Conservation (phyloP, 495 filamentous ascomycete species). For the Penicillium samsonianum region DNA sequence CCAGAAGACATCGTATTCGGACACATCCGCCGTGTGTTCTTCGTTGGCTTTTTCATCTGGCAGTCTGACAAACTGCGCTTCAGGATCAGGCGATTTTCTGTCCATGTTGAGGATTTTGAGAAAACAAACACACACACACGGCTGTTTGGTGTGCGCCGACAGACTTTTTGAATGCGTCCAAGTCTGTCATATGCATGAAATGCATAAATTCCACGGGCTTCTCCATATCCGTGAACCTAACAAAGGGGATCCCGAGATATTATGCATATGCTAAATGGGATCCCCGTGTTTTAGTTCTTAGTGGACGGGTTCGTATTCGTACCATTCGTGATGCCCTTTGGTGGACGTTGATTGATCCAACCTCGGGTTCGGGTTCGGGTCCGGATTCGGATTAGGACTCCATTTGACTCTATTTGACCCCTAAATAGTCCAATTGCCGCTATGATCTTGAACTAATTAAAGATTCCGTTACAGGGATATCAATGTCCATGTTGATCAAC, state of each 20-base stretch:
- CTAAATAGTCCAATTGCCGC: too few relatives aligned
- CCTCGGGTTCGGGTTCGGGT: neutral
- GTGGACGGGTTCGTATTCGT: neutral
- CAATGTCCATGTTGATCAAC: too few relatives aligned
- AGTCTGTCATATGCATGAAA: neutral
- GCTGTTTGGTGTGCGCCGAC: neutral
- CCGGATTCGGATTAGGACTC: neutral
- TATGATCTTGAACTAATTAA: neutral
- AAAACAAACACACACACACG: neutral
- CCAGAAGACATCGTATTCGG: conserved; percentile 6
- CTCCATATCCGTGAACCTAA: neutral
- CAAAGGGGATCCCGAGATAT: too few relatives aligned
- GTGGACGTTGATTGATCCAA: neutral
- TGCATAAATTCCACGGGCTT: neutral
- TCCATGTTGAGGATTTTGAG: neutral
- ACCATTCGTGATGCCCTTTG: neutral
- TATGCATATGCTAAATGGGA: neutral
- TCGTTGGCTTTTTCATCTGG: neutral
- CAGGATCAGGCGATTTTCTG: neutral
- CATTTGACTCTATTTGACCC: too few relatives aligned
- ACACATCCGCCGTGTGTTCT: neutral
- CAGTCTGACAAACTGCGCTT: neutral
- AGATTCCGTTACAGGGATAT: too few relatives aligned
- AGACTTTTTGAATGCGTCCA: neutral
- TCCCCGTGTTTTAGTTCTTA: neutral